Base-by-base conservation (phyloP, 306 rosid species). In the Luffa aegyptiaca region DNA sequence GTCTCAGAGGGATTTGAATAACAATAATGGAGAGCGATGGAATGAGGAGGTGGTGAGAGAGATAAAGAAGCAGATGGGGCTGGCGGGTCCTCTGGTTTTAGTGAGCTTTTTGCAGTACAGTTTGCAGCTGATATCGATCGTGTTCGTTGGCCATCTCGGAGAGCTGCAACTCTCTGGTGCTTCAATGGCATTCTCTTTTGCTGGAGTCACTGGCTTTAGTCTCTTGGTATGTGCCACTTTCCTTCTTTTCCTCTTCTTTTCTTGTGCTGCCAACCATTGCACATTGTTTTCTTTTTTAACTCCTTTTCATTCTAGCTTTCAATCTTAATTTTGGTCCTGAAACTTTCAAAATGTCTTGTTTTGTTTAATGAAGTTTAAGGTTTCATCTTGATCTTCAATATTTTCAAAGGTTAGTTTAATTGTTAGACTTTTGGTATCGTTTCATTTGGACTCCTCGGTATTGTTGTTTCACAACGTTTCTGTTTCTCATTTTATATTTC, bases 181-280 rank as follows among this genome's bases (percentile, higher is more conserved):
- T 41, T 81, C 84, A 2, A 64, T 81, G 84, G 84, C 84, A 20
- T 14, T 75, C 31, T 76, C 84, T 0, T 81, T 81, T 33, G 80
- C 84, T 55, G 81, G 77, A 51, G 84, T 81, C 41, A 76, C 84
- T 55, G 84, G 84, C 48, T 81, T 81, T 52, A 55, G 84, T 52
- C 36, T 81, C 36, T 63, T 81, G 81, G 84, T 81, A 80, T 18
- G 33, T 18, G 33, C 35, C 66, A 1, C 6, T 18, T 63, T 68
- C 4, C 16, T 12, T 65, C 2, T 5, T 3, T 35, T 37, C 3
- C 8, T 26, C 37, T 1, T 53, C 58, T 26, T 26, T 26, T 26
- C 31, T 26, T 26, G 31, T 26, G 31, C 31, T 26, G 6, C 18
- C 56, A 4, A 11, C 56, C 6, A 13, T 16, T 13, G 56, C 9